These are phyloP conservation scores for Puccinia hordei DNA, from an alignment of 1,284 basidiomycete species.

Conservation along the genomic window DNA sequence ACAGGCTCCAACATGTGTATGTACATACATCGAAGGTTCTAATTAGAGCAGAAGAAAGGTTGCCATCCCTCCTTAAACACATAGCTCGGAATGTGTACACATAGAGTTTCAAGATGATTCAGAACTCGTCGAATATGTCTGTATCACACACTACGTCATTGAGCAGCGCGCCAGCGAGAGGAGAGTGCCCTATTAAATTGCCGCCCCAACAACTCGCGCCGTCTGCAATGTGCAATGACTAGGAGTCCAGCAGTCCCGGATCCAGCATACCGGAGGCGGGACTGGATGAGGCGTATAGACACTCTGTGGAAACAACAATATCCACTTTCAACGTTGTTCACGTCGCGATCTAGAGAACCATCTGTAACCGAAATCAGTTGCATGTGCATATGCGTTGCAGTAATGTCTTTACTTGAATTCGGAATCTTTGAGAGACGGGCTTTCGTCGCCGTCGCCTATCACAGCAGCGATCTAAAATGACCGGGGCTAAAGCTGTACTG, in stretches of 20 bases:
- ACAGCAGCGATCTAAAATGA: conserved; percentile 6
- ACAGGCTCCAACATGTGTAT: too few species aligned
- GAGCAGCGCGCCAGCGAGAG: not conserved
- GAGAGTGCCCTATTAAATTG: not conserved
- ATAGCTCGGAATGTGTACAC: too few species aligned
- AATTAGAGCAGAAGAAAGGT: too few species aligned
- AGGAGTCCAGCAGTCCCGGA: not conserved
- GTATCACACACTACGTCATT: not conserved
- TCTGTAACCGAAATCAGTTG: not conserved
- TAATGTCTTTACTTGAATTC: conserved; percentile 18
- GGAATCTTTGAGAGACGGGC: not conserved
- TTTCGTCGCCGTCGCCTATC: conserved; percentile 24
- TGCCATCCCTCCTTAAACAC: too few species aligned
- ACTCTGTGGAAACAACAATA: not conserved
- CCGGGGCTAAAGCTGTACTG: conserved; percentile 23
- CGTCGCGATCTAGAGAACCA: not conserved
- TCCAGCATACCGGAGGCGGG: not conserved
- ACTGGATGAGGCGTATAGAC: not conserved
- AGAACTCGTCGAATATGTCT: conserved; percentile 1
- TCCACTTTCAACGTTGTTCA: not conserved
- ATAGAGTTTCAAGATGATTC: conserved; percentile 8
- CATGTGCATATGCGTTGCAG: not conserved
- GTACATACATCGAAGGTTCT: too few species aligned
- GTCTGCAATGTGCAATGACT: not conserved
- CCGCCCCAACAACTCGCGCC: not conserved